These are phyloP conservation scores for Aspergillus felis DNA, from an alignment of 2,329 filamentous ascomycete genomes.

Conservation along the genomic window DNA sequence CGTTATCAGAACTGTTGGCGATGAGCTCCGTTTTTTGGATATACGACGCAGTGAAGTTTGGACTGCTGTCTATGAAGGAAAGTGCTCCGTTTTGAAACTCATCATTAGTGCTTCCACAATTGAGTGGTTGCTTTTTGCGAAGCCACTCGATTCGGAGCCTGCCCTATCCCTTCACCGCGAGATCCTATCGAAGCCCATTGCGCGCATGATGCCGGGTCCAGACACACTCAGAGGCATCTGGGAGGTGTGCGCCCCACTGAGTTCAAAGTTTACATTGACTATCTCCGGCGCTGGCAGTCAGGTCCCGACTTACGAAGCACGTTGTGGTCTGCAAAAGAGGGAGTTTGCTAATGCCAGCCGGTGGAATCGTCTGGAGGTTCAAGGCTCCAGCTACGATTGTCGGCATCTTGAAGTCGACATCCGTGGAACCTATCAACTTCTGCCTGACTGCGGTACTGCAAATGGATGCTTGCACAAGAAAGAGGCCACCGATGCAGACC, in stretches of 20 bases:
- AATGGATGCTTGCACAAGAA: slow-evolving; percentile 52
- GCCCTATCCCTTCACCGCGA: slow-evolving; percentile 40
- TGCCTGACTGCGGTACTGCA: slow-evolving; percentile 57
- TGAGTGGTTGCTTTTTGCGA: slow-evolving; percentile 49
- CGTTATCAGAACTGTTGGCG: slow-evolving; percentile 22
- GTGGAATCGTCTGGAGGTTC: slow-evolving; percentile 43
- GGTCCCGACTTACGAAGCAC: slow-evolving; percentile 37
- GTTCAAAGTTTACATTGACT: slow-evolving; percentile 28
- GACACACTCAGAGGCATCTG: slow-evolving; percentile 39
- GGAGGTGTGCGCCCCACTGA: slow-evolving; percentile 43
- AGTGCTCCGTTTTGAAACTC: slow-evolving; percentile 21
- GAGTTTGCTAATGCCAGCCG: slow-evolving; percentile 41
- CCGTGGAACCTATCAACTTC: slow-evolving; percentile 48
- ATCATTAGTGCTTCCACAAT: slow-evolving; percentile 22
- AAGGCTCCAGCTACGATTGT: slow-evolving; percentile 25
- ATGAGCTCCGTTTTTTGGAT: slow-evolving; percentile 27
- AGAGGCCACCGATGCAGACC: slow-evolving; percentile 6
- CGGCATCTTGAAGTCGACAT: slow-evolving; percentile 37
- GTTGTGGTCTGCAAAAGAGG: slow-evolving; percentile 37
- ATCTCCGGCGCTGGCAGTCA: slow-evolving; percentile 33
- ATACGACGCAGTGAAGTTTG: slow-evolving; percentile 29
- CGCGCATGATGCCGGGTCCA: slow-evolving; percentile 40
- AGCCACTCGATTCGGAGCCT: slow-evolving; percentile 35
- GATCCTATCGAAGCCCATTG: slow-evolving; percentile 45
- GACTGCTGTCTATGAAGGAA: slow-evolving; percentile 29